These are phyloP conservation scores for Capronia epimyces DNA, from an alignment of 2,329 filamentous ascomycete genomes.

Conservation along the genomic window DNA sequence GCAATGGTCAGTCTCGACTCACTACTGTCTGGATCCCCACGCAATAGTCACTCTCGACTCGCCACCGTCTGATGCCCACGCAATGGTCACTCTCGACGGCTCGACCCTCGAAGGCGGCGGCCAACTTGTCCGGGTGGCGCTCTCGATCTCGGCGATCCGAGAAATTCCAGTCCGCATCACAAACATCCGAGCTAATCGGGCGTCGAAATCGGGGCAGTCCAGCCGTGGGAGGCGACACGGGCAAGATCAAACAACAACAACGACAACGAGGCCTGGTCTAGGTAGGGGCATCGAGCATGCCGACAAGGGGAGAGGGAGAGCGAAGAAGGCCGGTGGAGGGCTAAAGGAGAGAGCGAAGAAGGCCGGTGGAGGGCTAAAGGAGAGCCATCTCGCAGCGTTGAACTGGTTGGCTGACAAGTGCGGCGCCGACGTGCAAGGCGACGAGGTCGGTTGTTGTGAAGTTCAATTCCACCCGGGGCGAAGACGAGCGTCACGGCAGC, in stretches of 20 bases:
- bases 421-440: conserved; percentile 39
- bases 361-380: conserved; percentile 50
- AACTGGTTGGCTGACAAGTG: conserved; percentile 49
- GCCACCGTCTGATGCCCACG: neutral
- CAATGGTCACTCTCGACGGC: conserved; percentile 45
- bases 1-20: too few species aligned
- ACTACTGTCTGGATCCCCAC: too few species aligned
- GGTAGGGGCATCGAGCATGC: neutral
- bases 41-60: neutral
- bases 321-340: conserved; percentile 8
- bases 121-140: conserved; percentile 54
- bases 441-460: conserved; percentile 34
- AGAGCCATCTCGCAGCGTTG: conserved; percentile 53
- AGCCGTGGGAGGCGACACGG: too few species aligned
- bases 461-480: conserved; percentile 33
- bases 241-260: neutral
- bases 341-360: neutral
- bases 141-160: conserved; percentile 52
- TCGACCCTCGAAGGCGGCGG: conserved; percentile 58
- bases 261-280: neutral
- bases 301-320: neutral
- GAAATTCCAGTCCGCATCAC: conserved; percentile 46
- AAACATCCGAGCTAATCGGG: conserved; percentile 50
- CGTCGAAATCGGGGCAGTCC: neutral
- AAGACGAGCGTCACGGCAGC: neutral